Conservation (phyloP, 139 green algal species). For the Volvox reticuliferus region DNA sequence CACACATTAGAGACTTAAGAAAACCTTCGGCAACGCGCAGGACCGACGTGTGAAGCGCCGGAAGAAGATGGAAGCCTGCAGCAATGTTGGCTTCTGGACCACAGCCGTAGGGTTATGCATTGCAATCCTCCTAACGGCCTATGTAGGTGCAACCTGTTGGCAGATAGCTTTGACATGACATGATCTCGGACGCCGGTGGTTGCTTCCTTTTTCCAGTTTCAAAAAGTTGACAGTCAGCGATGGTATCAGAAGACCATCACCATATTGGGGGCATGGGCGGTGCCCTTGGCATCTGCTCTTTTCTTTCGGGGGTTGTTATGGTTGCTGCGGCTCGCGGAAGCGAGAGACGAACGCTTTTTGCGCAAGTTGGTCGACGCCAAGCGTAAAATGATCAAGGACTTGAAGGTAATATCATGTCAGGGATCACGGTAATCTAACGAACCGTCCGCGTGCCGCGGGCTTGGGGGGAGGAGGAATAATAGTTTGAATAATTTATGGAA, state of each 20-base stretch:
- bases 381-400: slow-evolving; percentile 72
- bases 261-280: slow-evolving; percentile 6
- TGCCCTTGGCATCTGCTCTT: slow-evolving; percentile 49
- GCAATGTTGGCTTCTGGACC: slow-evolving; percentile 15
- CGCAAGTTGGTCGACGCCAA: slow-evolving; percentile 57
- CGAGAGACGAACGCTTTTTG: slow-evolving; percentile 51
- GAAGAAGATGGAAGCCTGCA: slow-evolving; percentile 22
- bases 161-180: not conserved
- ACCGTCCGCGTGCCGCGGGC: too few species aligned
- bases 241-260: slow-evolving; percentile 26
- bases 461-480: too few species aligned
- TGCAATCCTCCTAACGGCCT: slow-evolving; percentile 20
- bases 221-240: slow-evolving; percentile 49
- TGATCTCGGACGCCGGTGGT: too few species aligned
- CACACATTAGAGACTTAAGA: not conserved
- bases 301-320: slow-evolving; percentile 53
- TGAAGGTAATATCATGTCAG: slow-evolving; percentile 62
- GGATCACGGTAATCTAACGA: too few species aligned
- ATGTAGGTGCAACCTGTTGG: not conserved
- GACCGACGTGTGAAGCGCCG: slow-evolving; percentile 34
- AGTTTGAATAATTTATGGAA: too few species aligned
- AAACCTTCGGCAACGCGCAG: not conserved
- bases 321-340: slow-evolving; percentile 48
- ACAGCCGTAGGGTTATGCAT: slow-evolving; percentile 8
- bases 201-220: slow-evolving; percentile 46